Conservation (phyloP, 148 eudicot species). For the Vaccinium macrocarpon region DNA sequence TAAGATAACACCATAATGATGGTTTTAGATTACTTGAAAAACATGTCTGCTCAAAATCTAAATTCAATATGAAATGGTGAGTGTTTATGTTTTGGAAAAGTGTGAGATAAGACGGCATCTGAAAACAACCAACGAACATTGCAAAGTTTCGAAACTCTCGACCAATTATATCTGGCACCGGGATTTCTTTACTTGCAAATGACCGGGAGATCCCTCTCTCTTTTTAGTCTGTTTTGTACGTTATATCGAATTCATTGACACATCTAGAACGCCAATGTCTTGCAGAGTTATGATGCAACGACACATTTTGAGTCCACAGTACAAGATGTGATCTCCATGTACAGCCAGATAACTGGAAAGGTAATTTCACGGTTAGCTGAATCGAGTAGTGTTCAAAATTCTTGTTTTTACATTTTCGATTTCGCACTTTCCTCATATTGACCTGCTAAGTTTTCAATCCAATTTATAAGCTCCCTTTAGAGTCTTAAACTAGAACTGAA, state of each 20-base stretch:
- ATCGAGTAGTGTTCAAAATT: background rate
- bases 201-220: background rate
- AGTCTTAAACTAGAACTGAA: background rate
- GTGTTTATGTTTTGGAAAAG: background rate
- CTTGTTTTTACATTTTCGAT: background rate
- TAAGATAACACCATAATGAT: background rate
- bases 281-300: constrained; percentile 42
- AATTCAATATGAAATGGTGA: background rate
- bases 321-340: constrained; percentile 39
- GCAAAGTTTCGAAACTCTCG: background rate
- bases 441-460: background rate
- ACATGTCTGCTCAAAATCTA: background rate
- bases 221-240: background rate
- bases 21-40: background rate
- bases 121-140: background rate
- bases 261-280: background rate
- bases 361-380: constrained; percentile 19
- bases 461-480: background rate
- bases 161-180: background rate
- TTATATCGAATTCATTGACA: background rate
- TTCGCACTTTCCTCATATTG: background rate
- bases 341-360: constrained; percentile 43
- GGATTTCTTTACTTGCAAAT: background rate
- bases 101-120: background rate
- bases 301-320: constrained; percentile 45